phyloP scores from a whole-genome alignment of 495 filamentous ascomycete species.

The Aspergillus indologenus region DNA sequence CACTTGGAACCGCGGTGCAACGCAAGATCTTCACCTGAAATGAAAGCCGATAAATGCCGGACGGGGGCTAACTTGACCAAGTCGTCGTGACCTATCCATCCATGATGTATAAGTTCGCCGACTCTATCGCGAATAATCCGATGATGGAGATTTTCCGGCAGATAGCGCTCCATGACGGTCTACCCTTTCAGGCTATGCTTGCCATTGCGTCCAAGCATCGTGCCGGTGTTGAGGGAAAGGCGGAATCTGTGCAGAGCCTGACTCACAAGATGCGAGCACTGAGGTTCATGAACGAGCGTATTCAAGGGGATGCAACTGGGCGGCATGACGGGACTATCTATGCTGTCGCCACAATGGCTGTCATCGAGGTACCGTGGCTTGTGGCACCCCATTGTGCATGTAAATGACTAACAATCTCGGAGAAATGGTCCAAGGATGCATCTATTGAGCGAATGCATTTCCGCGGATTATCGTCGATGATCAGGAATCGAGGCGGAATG shows the following conservation, averaged over 20 bases:
- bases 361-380: conserved; percentile 26
- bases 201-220: conserved; percentile 31
- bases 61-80: conserved; percentile 14
- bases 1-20: neutral
- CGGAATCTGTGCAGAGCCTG: conserved; percentile 29
- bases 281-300: conserved; percentile 28
- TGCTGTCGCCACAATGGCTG: conserved; percentile 31
- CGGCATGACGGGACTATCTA: conserved; percentile 28
- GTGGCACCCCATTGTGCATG: neutral
- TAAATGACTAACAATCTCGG: conserved; percentile 8
- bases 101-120: conserved; percentile 33
- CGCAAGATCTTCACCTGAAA: neutral
- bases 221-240: conserved; percentile 26
- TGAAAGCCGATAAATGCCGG: neutral
- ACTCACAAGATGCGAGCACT: conserved; percentile 30
- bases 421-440: conserved; percentile 34
- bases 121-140: conserved; percentile 22
- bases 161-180: conserved; percentile 24
- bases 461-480: conserved; percentile 26
- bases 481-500: conserved; percentile 28
- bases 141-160: conserved; percentile 30
- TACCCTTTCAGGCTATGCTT: conserved; percentile 32
- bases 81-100: conserved; percentile 29
- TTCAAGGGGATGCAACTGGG: conserved; percentile 20
- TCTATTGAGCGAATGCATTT: conserved; percentile 32